Conservation (phyloP, 2,329 filamentous ascomycete genomes). For the Helminthosporium solani region DNA sequence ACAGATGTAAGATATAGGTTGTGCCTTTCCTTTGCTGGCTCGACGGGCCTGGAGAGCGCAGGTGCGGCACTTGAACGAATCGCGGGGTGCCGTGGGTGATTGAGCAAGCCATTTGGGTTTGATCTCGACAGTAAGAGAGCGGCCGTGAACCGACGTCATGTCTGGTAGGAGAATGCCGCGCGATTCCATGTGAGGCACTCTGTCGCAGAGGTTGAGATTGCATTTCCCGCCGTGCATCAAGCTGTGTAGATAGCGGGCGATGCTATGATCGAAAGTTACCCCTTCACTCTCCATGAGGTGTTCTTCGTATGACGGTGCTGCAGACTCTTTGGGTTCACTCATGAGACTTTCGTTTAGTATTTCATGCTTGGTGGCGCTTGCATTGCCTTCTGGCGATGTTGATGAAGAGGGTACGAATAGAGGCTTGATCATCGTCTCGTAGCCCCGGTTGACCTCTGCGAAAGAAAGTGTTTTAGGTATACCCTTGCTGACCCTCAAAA, state of each 20-base stretch:
- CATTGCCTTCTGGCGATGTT: neutral
- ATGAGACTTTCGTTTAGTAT: neutral
- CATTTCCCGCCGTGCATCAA: neutral
- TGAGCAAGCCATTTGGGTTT: slow-evolving; percentile 54
- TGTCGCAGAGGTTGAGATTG: neutral
- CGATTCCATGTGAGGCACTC: slow-evolving; percentile 9
- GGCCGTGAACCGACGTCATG: slow-evolving; percentile 26
- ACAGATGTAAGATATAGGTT: slow-evolving; percentile 35
- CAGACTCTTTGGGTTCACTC: no score
- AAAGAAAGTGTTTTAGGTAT: slow-evolving; percentile 25
- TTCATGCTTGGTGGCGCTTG: neutral
- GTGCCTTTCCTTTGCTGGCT: slow-evolving; percentile 11
- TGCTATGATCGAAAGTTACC: slow-evolving; percentile 14
- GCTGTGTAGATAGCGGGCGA: slow-evolving; percentile 13
- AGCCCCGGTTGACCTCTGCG: slow-evolving; percentile 28
- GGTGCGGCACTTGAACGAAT: slow-evolving; percentile 47
- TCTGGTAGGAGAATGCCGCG: slow-evolving; percentile 33
- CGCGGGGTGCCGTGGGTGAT: slow-evolving; percentile 46
- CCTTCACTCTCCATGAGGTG: slow-evolving; percentile 24
- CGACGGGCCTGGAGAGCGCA: slow-evolving; percentile 47
- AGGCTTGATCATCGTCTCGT: slow-evolving; percentile 29
- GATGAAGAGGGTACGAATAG: slow-evolving; percentile 19
- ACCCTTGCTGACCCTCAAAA: slow-evolving; percentile 36
- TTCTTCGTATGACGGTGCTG: slow-evolving; percentile 6
- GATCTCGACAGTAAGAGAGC: slow-evolving; percentile 41